Conservation (phyloP, 169 alveolate genomes). For the Amoebophrya sp. region DNA sequence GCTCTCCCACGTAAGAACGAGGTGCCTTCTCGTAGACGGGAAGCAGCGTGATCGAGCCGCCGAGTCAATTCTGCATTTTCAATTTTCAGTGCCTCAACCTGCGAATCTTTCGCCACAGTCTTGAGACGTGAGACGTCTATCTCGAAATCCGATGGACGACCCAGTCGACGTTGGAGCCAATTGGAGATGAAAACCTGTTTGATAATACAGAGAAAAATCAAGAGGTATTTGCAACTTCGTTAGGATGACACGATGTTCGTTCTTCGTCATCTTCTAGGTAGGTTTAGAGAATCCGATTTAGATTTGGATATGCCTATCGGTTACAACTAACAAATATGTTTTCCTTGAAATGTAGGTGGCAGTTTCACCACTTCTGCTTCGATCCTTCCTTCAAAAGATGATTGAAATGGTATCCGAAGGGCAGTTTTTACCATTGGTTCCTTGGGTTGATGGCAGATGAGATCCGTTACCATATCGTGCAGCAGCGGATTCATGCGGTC, state of each 20-base stretch:
- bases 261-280: not conserved
- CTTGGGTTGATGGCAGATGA: not conserved
- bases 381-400: too few species aligned
- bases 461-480: not conserved
- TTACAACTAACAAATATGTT: not conserved
- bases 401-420: not conserved
- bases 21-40: too few species aligned
- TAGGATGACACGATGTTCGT: not conserved
- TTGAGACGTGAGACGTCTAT: not conserved
- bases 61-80: not conserved
- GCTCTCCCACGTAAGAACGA: too few species aligned
- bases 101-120: not conserved
- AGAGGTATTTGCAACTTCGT: not conserved
- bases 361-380: too few species aligned
- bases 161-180: not conserved
- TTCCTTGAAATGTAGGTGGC: not conserved
- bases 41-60: too few species aligned
- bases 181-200: not conserved
- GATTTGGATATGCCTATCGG: not conserved
- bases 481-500: slow-evolving; percentile 3
- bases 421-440: not conserved
- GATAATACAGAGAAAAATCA: not conserved
- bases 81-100: not conserved
- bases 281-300: not conserved
- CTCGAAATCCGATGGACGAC: not conserved